These are phyloP conservation scores for Plasmodium falciparum DNA, from an alignment of 169 alveolate species.

Conservation along the genomic window DNA sequence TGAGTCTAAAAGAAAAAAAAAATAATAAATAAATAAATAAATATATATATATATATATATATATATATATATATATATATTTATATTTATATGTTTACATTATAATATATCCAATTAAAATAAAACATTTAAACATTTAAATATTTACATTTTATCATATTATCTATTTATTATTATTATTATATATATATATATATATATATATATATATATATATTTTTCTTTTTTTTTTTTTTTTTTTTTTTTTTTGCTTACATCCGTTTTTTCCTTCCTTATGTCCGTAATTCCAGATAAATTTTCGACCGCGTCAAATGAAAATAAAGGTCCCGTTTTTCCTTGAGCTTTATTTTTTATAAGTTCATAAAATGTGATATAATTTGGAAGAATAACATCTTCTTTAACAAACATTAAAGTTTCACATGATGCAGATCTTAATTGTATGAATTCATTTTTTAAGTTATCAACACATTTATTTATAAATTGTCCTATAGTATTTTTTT, in stretches of 20 bases:
- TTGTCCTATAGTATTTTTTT: conserved; percentile 77
- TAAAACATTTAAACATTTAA: no score
- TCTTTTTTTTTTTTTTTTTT: background rate
- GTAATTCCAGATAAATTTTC: conserved; percentile 71
- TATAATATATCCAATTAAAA: background rate
- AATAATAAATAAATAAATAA: background rate
- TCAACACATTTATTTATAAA: conserved; percentile 78
- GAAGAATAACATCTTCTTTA: conserved; percentile 76
- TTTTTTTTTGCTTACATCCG: conserved; percentile 67
- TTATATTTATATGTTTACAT: background rate
- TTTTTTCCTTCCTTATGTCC: conserved; percentile 59
- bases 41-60: background rate
- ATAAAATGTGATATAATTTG: conserved; percentile 77
- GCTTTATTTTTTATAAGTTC: conserved; percentile 75
- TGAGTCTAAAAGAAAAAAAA: conserved; percentile 47
- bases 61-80: conserved; percentile 1
- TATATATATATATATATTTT: conserved; percentile 2
- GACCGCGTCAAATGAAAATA: conserved; percentile 60
- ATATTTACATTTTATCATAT: no score
- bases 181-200: conserved; percentile 2
- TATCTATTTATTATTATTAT: no score
- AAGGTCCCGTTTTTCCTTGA: conserved; percentile 77
- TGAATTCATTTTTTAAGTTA: conserved; percentile 68
- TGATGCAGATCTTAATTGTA: conserved; percentile 75
- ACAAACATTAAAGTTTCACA: conserved; percentile 76